A percentile compares a stretch with the other conserved stretches of the same genome.
phyloP scores from a whole-genome alignment of 768 basidiomycete genomes.

The Mycena pura region DNA sequence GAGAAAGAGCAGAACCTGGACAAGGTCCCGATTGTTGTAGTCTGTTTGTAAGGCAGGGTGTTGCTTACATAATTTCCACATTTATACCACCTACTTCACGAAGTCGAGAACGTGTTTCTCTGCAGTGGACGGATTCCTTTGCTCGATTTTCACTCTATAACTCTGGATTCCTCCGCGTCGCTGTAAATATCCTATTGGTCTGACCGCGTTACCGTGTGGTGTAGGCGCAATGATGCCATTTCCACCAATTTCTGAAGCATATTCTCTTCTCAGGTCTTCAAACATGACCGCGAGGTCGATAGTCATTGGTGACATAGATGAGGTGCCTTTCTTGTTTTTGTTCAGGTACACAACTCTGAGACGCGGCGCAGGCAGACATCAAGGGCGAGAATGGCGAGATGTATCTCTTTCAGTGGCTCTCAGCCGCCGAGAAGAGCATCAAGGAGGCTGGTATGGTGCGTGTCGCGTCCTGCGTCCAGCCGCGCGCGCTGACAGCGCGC shows the following conservation, averaged over 20 bases:
- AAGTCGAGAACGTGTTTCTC: too few species aligned
- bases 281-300: constrained; percentile 14
- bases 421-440: constrained; percentile 65
- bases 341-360: constrained; percentile 8
- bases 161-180: too few species aligned
- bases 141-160: too few species aligned
- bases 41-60: too few species aligned
- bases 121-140: too few species aligned
- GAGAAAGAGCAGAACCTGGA: too few species aligned
- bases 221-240: constrained; percentile 1
- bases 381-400: constrained; percentile 80
- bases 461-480: constrained; percentile 8
- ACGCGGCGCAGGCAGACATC: constrained; percentile 60
- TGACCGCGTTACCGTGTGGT: too few species aligned
- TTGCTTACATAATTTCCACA: too few species aligned
- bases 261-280: not conserved
- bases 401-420: constrained; percentile 86
- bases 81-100: too few species aligned
- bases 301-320: constrained; percentile 37
- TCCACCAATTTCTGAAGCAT: not conserved
- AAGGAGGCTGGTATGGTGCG: constrained; percentile 59
- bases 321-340: constrained; percentile 26
- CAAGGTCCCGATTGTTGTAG: too few species aligned
- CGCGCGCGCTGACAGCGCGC: not conserved
- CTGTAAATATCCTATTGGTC: too few species aligned